Percentiles rank a stretch among this genome's conserved stretches.
Evolutionary conservation across 208 protist species (phyloP).

Genomic region (Tritrichomonas musculus): DNA sequence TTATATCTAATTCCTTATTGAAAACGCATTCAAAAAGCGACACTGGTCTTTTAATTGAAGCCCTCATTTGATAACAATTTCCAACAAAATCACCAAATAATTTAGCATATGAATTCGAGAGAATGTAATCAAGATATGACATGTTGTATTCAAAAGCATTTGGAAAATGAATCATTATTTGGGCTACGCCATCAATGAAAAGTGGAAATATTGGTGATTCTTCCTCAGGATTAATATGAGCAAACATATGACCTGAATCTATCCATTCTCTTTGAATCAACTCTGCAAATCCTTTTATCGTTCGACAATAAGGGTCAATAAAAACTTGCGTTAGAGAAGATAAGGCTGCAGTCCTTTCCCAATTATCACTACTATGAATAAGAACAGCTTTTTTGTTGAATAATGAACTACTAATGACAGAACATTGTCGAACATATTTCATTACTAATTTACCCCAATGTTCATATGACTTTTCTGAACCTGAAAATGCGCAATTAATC

Average conservation of each 20-base stretch:
- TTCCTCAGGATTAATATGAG: not conserved
- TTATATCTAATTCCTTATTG: too few relatives aligned
- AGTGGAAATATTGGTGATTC: constrained; percentile 53
- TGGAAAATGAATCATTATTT: constrained; percentile 35
- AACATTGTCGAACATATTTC: not conserved
- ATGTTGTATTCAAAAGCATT: not conserved
- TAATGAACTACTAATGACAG: not conserved
- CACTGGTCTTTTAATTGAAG: not conserved
- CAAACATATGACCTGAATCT: constrained; percentile 75
- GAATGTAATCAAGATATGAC: not conserved
- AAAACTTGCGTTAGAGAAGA: constrained; percentile 66
- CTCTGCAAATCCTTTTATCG: constrained; percentile 62
- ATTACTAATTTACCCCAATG: not conserved
- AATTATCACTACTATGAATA: constrained; percentile 72
- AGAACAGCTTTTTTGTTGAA: constrained; percentile 40
- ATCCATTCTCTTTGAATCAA: constrained; percentile 86
- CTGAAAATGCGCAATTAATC: too few relatives aligned
- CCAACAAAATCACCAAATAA: not conserved
- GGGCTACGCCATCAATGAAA: constrained; percentile 54
- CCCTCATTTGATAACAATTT: not conserved
- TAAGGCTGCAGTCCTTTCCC: constrained; percentile 82
- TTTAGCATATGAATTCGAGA: not conserved
- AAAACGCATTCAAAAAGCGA: not conserved
- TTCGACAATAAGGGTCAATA: constrained; percentile 77
- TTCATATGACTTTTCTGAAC: not conserved